Percentiles rank a stretch among this genome's conserved stretches.
Conservation (phyloP, 176 grass and related monocot species). For the Otatea glauca region DNA sequence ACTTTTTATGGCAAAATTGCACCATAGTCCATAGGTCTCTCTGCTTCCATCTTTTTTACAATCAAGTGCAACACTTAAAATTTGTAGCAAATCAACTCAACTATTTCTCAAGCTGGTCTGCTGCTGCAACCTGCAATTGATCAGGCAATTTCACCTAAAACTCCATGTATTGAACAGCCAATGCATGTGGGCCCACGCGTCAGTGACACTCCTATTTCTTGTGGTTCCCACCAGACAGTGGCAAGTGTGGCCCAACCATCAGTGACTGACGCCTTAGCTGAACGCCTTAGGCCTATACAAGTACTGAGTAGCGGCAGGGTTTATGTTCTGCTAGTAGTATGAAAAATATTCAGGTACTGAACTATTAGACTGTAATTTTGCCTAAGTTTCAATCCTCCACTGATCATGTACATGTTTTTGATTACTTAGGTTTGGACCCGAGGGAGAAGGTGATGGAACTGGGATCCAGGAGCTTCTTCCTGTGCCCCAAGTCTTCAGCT, state of each 20-base stretch:
- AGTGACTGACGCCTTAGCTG: background rate
- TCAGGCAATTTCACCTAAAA: background rate
- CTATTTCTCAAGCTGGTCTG: background rate
- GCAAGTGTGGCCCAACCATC: background rate
- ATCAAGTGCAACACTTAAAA: background rate
- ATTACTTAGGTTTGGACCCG: conserved; percentile 59
- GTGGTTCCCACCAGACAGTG: background rate
- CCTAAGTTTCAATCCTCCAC: background rate
- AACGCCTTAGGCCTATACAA: background rate
- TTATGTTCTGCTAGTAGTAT: background rate
- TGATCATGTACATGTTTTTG: conserved; percentile 12
- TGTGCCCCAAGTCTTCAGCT: conserved; percentile 61
- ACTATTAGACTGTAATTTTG: background rate
- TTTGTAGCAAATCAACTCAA: background rate
- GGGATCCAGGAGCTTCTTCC: conserved; percentile 95
- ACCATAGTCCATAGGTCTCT: background rate
- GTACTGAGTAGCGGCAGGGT: background rate
- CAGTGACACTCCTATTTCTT: background rate
- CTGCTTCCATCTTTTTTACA: background rate
- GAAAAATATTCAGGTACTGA: background rate
- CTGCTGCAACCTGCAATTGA: background rate
- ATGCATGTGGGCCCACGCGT: background rate
- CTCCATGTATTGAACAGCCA: background rate
- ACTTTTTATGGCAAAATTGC: background rate
- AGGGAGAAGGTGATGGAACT: conserved; percentile 71